Percentiles rank a stretch among this genome's conserved stretches.
phyloP scores from a whole-genome alignment of 306 rosid species.

The Malus asiatica region DNA sequence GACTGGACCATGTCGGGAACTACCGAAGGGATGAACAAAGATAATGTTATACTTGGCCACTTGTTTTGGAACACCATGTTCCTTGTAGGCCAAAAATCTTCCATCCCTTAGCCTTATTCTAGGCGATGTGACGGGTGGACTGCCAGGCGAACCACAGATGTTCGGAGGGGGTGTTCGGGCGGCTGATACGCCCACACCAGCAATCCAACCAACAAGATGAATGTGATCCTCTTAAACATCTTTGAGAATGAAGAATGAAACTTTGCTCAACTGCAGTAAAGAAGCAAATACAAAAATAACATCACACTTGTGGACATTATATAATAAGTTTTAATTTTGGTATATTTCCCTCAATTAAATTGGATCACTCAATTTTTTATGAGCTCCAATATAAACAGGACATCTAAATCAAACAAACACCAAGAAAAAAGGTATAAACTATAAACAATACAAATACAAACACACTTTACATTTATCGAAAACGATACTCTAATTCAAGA shows the following conservation, averaged over 20 bases:
- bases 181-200: slow-evolving; percentile 26
- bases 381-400: background rate
- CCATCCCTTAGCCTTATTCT: slow-evolving; percentile 60
- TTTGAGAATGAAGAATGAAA: background rate
- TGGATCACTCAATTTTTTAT: background rate
- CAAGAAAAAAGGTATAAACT: background rate
- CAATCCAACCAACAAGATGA: slow-evolving; percentile 22
- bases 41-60: slow-evolving; percentile 40
- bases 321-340: background rate
- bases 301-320: background rate
- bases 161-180: slow-evolving; percentile 32
- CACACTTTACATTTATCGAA: too few relatives aligned
- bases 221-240: slow-evolving; percentile 3
- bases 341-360: background rate
- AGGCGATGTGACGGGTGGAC: slow-evolving; percentile 44
- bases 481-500: too few relatives aligned
- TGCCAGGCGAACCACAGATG: slow-evolving; percentile 38
- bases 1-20: background rate
- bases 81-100: slow-evolving; percentile 59
- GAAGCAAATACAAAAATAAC: too few relatives aligned
- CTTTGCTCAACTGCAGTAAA: background rate
- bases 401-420: background rate
- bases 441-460: background rate
- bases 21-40: slow-evolving; percentile 32
- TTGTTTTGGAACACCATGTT: slow-evolving; percentile 39